Conservation (phyloP, 2,329 filamentous ascomycete species). For the Arthrobotrys megalospora region DNA sequence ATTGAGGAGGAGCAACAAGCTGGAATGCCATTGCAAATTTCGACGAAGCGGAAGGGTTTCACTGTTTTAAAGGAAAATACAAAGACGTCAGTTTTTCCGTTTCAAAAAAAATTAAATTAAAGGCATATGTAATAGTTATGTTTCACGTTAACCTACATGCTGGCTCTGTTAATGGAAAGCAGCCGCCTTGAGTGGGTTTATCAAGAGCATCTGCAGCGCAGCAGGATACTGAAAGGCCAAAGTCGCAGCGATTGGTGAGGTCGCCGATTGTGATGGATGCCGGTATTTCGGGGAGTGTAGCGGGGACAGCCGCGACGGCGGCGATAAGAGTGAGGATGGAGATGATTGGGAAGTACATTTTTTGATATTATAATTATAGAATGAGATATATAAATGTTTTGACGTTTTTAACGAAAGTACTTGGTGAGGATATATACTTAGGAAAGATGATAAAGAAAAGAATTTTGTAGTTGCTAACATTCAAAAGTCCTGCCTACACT, state of each 20-base stretch:
- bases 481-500: no score
- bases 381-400: no score
- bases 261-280: background rate
- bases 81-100: background rate
- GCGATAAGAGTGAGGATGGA: background rate
- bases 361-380: background rate
- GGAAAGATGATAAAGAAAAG: no score
- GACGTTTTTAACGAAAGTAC: no score
- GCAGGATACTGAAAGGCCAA: background rate
- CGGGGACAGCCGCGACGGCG: background rate
- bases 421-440: no score
- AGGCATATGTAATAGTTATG: background rate
- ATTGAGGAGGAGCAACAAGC: background rate
- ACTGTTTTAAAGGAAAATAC: background rate
- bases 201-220: background rate
- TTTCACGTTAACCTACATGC: background rate
- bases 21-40: background rate
- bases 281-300: background rate
- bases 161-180: background rate
- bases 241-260: background rate
- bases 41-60: background rate
- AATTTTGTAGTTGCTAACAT: no score
- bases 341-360: slow-evolving; percentile 12
- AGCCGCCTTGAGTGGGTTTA: background rate
- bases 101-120: background rate